Percentiles rank a stretch among this genome's conserved stretches.
These are phyloP conservation scores for Excoecaria cochinchinensis DNA, from an alignment of 345 rosid genomes.

Conservation along the genomic window DNA sequence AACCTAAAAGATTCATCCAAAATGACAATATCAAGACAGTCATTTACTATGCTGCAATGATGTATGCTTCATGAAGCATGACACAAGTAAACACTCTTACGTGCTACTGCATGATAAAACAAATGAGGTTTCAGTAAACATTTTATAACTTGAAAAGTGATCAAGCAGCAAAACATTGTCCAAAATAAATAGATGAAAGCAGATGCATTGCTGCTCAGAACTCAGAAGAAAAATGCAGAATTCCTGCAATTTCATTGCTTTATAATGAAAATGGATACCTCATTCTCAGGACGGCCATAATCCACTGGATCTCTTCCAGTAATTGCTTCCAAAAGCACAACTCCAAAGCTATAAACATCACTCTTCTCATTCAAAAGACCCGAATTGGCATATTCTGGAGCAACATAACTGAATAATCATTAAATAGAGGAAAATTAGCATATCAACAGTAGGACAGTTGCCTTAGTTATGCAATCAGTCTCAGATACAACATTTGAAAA, in stretches of 20 bases:
- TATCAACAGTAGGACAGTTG: conserved; percentile 2
- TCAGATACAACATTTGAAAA: conserved; percentile 6
- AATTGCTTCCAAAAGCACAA: conserved; percentile 87
- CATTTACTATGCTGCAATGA: neutral
- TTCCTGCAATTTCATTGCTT: neutral
- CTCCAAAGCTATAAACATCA: conserved; percentile 94
- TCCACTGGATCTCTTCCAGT: conserved; percentile 99
- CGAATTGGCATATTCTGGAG: conserved; percentile 95
- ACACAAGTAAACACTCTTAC: neutral
- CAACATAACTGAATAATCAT: conserved; percentile 65
- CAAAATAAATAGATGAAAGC: neutral
- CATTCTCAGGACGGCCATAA: conserved; percentile 77
- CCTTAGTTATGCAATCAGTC: conserved; percentile 9
- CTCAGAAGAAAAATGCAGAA: neutral
- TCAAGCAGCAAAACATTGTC: neutral
- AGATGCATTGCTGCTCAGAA: neutral
- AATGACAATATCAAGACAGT: conserved; percentile 13
- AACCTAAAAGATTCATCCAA: conserved; percentile 47
- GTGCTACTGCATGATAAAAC: neutral
- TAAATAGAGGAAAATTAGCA: neutral
- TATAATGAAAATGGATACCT: conserved; percentile 44
- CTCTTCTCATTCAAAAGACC: conserved; percentile 93
- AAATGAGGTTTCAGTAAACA: neutral
- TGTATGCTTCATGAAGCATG: neutral
- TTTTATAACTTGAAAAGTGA: too few species aligned